Evolutionary conservation across 208 protist species (phyloP).

Genomic region (Crithidia fasciculata): DNA sequence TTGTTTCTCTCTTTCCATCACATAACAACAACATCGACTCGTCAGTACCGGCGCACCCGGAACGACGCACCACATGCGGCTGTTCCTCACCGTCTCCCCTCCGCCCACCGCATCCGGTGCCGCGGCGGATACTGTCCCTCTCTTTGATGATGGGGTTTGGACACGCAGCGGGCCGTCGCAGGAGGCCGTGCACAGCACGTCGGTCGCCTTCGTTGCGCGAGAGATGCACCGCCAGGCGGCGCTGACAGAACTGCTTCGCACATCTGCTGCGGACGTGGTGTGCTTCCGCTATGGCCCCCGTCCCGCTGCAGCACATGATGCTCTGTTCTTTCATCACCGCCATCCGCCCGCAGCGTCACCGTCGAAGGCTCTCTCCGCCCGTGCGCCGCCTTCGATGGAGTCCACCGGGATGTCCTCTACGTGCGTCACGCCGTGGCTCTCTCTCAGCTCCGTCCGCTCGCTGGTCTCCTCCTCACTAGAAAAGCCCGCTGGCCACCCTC

Average conservation of each 20-base stretch:
- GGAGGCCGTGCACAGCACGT: background rate
- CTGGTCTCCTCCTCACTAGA: slow-evolving; percentile 5
- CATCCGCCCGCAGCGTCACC: no score
- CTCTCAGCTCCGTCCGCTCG: background rate
- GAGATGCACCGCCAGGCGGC: slow-evolving; percentile 16
- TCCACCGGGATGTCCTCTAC: background rate
- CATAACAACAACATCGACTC: background rate
- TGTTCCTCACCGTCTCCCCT: slow-evolving; percentile 9
- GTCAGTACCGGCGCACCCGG: no score
- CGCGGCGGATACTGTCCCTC: background rate
- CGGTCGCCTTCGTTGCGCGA: slow-evolving; percentile 21
- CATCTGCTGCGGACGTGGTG: background rate
- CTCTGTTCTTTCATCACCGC: slow-evolving; percentile 20
- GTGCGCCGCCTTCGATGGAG: background rate
- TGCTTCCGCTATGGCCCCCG: slow-evolving; percentile 35
- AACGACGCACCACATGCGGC: slow-evolving; percentile 4
- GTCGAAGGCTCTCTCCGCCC: background rate
- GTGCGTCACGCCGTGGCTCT: background rate
- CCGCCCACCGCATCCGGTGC: background rate
- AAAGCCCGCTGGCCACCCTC: background rate
- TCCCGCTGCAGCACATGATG: slow-evolving; percentile 1
- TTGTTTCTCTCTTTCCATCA: background rate
- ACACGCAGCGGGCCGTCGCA: slow-evolving; percentile 15
- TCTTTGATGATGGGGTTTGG: slow-evolving; percentile 34
- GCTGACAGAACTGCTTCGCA: background rate